Conservation (phyloP, 495 filamentous ascomycete species). For the Neurospora sp. region DNA sequence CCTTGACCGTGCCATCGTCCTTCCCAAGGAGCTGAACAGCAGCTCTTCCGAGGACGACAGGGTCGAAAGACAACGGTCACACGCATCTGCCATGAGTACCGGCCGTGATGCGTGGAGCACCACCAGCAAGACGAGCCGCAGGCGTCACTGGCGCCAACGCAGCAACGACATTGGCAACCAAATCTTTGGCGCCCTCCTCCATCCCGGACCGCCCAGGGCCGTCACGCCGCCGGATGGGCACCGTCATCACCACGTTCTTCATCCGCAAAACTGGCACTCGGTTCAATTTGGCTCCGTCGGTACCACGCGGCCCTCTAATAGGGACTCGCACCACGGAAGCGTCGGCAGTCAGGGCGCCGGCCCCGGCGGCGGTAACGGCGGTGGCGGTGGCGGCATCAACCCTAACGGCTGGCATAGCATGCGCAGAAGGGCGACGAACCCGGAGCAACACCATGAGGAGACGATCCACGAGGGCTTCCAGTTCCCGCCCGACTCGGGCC, state of each 20-base stretch:
- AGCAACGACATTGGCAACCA: conserved; percentile 18
- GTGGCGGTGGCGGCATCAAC: background rate
- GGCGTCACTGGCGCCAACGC: conserved; percentile 14
- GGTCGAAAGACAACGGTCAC: conserved; percentile 46
- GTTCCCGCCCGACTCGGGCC: background rate
- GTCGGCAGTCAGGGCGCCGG: background rate
- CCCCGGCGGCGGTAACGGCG: background rate
- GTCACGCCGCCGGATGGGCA: background rate
- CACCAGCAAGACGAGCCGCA: conserved; percentile 10
- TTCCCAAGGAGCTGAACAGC: conserved; percentile 70
- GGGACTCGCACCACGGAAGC: background rate
- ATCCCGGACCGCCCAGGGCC: conserved; percentile 26
- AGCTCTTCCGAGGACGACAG: conserved; percentile 53
- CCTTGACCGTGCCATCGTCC: conserved; percentile 79
- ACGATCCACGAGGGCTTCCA: background rate
- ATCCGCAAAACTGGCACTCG: background rate
- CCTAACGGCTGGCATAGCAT: background rate
- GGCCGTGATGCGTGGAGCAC: conserved; percentile 2
- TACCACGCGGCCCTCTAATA: background rate
- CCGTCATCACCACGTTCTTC: conserved; percentile 4
- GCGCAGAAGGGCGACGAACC: background rate
- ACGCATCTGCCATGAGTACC: conserved; percentile 31
- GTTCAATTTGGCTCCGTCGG: background rate
- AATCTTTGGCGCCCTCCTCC: conserved; percentile 25
- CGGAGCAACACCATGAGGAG: background rate